Percentiles rank a stretch among this genome's conserved stretches.
Evolutionary conservation across 768 basidiomycete species (phyloP).

Genomic region (Rhodotorula toruloides): DNA sequence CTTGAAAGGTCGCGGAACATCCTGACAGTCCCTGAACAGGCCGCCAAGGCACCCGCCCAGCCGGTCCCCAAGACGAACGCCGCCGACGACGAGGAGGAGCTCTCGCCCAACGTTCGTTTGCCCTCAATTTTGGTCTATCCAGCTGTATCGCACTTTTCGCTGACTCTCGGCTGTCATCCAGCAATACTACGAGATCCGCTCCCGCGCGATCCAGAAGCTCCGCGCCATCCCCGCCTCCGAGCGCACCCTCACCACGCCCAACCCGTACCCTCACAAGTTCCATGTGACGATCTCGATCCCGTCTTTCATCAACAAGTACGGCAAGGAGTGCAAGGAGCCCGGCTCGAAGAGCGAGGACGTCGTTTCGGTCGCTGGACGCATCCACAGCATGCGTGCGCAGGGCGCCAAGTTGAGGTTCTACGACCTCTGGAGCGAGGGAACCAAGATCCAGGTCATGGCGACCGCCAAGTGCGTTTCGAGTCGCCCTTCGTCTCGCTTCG

Average conservation of each 20-base stretch:
- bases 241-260: conserved; percentile 53
- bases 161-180: conserved; percentile 45
- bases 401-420: conserved; percentile 86
- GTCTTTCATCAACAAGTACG: conserved; percentile 67
- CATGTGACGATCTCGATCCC: conserved; percentile 72
- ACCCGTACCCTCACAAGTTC: conserved; percentile 99
- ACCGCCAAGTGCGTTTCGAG: conserved; percentile 62
- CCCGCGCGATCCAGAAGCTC: conserved; percentile 76
- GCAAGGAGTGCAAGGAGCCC: conserved; percentile 48
- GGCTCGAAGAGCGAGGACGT: conserved; percentile 53
- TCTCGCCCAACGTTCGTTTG: conserved; percentile 77
- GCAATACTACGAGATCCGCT: conserved; percentile 97
- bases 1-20: background rate
- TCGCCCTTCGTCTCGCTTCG: background rate
- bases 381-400: conserved; percentile 80
- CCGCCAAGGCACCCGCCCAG: conserved; percentile 47
- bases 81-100: conserved; percentile 67
- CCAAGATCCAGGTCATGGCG: conserved; percentile 93
- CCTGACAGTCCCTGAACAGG: conserved; percentile 6
- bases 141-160: no score
- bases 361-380: conserved; percentile 77
- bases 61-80: conserved; percentile 42
- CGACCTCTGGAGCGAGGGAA: conserved; percentile 85
- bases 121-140: background rate
- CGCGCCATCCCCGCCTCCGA: conserved; percentile 62